phyloP scores from a whole-genome alignment of 75 land plant species.

The Pinus albicaulis region DNA sequence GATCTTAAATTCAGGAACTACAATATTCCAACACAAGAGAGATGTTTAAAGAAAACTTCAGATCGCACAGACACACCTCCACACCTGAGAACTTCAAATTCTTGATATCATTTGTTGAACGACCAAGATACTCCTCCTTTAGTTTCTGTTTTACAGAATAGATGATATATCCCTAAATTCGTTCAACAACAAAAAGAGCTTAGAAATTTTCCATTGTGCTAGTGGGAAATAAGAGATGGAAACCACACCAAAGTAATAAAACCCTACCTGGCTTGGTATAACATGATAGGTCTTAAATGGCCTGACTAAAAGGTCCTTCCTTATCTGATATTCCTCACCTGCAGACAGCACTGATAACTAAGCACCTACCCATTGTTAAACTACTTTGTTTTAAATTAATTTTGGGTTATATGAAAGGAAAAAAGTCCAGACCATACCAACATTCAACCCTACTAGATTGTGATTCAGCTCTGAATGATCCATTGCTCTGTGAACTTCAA shows the following conservation, averaged over 20 bases:
- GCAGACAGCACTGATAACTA: slow-evolving; percentile 10
- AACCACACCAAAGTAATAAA: background rate
- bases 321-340: slow-evolving; percentile 80
- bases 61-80: slow-evolving; percentile 54
- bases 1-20: background rate
- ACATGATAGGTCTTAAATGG: slow-evolving; percentile 92
- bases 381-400: background rate
- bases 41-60: background rate
- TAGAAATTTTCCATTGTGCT: background rate
- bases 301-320: slow-evolving; percentile 72
- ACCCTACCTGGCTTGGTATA: slow-evolving; percentile 82
- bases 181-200: slow-evolving; percentile 4
- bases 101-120: slow-evolving; percentile 79
- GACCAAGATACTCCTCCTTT: slow-evolving; percentile 85
- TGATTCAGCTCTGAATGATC: slow-evolving; percentile 79
- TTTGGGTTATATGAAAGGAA: background rate
- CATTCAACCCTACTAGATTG: slow-evolving; percentile 77
- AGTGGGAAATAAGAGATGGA: background rate
- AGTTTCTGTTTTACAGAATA: slow-evolving; percentile 90
- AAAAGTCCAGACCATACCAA: slow-evolving; percentile 47
- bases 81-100: slow-evolving; percentile 80
- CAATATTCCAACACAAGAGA: slow-evolving; percentile 7
- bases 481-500: slow-evolving; percentile 80
- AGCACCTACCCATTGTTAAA: background rate
- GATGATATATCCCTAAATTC: slow-evolving; percentile 84